Percentiles rank a stretch among this genome's conserved stretches.
These are phyloP conservation scores for Phytophthora brassicae DNA, from an alignment of 352 stramenopile species.

Conservation along the genomic window DNA sequence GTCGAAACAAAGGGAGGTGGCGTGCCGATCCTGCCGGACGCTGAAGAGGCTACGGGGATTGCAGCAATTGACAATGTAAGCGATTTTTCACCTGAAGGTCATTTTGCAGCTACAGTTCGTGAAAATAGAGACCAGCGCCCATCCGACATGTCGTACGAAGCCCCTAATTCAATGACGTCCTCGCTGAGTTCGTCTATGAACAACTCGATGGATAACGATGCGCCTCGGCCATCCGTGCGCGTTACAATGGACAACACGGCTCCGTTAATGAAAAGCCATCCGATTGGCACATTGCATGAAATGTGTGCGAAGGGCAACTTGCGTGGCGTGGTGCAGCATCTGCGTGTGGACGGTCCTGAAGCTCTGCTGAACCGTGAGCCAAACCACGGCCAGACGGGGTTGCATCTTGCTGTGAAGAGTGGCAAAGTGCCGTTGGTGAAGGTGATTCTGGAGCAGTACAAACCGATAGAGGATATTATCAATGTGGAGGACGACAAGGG, in stretches of 20 bases:
- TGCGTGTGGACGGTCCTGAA: conserved; percentile 72
- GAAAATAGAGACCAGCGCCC: conserved; percentile 37
- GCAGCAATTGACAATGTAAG: conserved; percentile 58
- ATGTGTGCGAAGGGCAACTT: conserved; percentile 81
- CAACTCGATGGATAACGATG: conserved; percentile 36
- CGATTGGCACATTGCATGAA: conserved; percentile 79
- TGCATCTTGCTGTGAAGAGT: conserved; percentile 84
- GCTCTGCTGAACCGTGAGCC: conserved; percentile 69
- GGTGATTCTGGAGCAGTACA: conserved; percentile 81
- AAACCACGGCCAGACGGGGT: conserved; percentile 82
- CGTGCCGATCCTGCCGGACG: conserved; percentile 60
- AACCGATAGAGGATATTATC: conserved; percentile 76
- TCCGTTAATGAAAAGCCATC: conserved; percentile 75
- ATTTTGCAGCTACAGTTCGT: conserved; percentile 33
- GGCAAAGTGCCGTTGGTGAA: conserved; percentile 83
- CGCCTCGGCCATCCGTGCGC: conserved; percentile 63
- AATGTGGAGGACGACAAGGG: conserved; percentile 88
- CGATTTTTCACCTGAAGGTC: conserved; percentile 36
- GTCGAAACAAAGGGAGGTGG: conserved; percentile 51
- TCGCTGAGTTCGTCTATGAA: conserved; percentile 40
- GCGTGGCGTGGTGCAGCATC: conserved; percentile 72
- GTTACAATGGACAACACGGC: conserved; percentile 71
- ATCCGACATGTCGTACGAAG: conserved; percentile 29
- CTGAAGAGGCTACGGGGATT: conserved; percentile 52
- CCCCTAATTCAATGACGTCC: conserved; percentile 27